phyloP scores from a whole-genome alignment of 169 alveolate genomes.

The Plasmodium cynomolgi region DNA sequence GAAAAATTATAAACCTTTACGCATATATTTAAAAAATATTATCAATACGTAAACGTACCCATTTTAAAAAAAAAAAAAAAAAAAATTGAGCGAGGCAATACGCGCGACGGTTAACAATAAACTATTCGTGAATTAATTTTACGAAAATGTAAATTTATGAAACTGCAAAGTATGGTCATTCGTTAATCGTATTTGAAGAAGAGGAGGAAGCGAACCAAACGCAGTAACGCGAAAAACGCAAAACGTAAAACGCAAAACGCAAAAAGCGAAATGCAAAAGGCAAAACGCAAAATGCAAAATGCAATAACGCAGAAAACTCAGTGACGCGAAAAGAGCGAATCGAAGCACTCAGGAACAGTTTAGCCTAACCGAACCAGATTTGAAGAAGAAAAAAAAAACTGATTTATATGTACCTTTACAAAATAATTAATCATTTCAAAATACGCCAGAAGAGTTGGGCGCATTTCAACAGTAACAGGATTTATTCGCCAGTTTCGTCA shows the following conservation, averaged over 20 bases:
- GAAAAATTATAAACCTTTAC: neutral
- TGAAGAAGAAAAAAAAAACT: neutral
- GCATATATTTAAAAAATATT: neutral
- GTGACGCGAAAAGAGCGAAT: neutral
- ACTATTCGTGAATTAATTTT: neutral
- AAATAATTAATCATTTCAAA: neutral
- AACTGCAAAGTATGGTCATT: neutral
- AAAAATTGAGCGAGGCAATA: neutral
- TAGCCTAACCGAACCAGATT: neutral
- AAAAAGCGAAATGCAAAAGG: neutral
- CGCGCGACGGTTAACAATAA: neutral
- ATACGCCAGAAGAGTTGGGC: neutral
- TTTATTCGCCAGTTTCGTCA: neutral
- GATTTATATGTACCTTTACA: neutral
- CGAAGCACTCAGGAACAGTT: neutral
- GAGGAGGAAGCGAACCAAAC: neutral
- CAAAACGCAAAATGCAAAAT: neutral
- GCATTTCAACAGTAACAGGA: neutral
- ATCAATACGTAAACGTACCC: neutral
- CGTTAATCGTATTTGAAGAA: neutral
- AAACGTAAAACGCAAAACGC: neutral
- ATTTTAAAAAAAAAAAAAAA: no score
- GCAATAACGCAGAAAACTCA: neutral
- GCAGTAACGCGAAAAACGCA: neutral
- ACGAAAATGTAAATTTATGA: neutral